phyloP scores from a whole-genome alignment of 2,329 filamentous ascomycete genomes.

The Talaromyces sp. region DNA sequence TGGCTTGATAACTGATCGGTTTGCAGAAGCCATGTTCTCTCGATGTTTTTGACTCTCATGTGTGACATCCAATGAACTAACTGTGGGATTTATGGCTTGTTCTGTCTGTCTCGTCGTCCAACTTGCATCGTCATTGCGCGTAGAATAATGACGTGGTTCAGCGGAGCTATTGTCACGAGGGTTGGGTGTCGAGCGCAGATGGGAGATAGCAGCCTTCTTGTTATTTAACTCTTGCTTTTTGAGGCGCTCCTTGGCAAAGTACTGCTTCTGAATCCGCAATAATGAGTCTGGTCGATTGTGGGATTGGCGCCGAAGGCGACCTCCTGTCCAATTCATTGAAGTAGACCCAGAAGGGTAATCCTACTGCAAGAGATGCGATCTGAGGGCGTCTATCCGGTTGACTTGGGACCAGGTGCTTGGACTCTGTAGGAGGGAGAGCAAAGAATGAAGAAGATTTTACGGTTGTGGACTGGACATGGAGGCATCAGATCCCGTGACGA shows the following conservation, averaged over 20 bases:
- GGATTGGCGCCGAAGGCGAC: conserved; percentile 37
- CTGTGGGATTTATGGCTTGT: background rate
- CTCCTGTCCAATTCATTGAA: conserved; percentile 43
- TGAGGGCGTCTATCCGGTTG: background rate
- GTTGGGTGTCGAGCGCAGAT: background rate
- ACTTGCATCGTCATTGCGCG: background rate
- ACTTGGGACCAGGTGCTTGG: background rate
- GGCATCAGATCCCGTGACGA: background rate
- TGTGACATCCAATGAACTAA: background rate
- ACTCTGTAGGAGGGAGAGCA: background rate
- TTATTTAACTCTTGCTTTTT: conserved; percentile 12
- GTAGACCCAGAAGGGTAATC: background rate
- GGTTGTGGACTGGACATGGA: background rate
- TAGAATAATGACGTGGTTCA: background rate
- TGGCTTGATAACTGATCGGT: background rate
- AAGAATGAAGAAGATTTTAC: background rate
- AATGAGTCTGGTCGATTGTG: conserved; percentile 22
- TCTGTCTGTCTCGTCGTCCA: background rate
- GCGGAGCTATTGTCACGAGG: background rate
- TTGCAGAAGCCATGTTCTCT: background rate
- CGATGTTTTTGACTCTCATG: background rate
- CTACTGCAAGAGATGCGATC: background rate
- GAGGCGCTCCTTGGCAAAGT: conserved; percentile 27
- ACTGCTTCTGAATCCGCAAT: conserved; percentile 25
- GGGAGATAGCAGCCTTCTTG: conserved; percentile 2